Conservation (phyloP, 768 basidiomycete species). For the Rhodotorula babjevae region DNA sequence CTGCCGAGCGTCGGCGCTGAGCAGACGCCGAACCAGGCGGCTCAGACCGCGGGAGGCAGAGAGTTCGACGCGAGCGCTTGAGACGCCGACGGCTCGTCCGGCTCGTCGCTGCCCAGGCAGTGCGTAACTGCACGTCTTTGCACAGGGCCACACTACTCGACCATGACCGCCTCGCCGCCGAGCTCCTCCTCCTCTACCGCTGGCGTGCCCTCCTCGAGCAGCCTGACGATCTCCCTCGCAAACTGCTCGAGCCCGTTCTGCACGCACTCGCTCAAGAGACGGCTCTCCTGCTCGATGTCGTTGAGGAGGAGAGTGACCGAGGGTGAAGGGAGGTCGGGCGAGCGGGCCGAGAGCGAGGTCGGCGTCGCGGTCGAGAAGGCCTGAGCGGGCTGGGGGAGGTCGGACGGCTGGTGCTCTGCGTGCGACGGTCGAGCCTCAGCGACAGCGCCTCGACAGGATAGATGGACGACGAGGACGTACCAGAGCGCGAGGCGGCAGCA, state of each 20-base stretch:
- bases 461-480: slow-evolving; percentile 9
- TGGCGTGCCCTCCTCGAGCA: slow-evolving; percentile 36
- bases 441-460: too few species aligned
- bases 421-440: not conserved
- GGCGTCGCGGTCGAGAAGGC: slow-evolving; percentile 40
- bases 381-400: slow-evolving; percentile 39
- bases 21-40: too few species aligned
- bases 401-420: slow-evolving; percentile 16
- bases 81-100: too few species aligned
- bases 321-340: slow-evolving; percentile 37
- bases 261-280: slow-evolving; percentile 41
- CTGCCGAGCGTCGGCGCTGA: too few species aligned
- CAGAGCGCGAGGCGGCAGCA: slow-evolving; percentile 31
- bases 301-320: slow-evolving; percentile 43
- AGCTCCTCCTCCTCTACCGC: not conserved
- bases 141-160: slow-evolving; percentile 8
- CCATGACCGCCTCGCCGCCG: not conserved
- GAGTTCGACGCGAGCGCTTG: too few species aligned
- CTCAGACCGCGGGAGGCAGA: too few species aligned
- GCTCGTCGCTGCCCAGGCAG: too few species aligned
- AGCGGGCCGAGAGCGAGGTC: slow-evolving; percentile 45
- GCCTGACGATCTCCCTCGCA: slow-evolving; percentile 44
- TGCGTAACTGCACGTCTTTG: too few species aligned
- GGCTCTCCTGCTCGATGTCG: slow-evolving; percentile 46
- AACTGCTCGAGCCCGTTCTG: slow-evolving; percentile 43